These are phyloP conservation scores for Meyerozyma smithsonii DNA, from an alignment of 1,139 yeast species.

Conservation along the genomic window DNA sequence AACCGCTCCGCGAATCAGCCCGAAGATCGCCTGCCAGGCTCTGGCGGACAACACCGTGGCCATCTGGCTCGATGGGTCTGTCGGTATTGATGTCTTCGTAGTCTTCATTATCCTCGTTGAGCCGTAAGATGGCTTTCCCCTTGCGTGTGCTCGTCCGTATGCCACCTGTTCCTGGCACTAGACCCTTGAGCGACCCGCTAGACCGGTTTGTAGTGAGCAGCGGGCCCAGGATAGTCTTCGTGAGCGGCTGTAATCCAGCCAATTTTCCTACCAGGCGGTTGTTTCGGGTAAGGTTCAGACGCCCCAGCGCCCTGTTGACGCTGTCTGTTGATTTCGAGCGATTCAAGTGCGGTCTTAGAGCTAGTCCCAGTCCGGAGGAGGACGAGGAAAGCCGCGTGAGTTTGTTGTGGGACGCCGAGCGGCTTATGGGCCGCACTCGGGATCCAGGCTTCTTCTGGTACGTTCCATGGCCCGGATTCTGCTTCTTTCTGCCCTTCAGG, in stretches of 20 bases:
- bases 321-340: conserved; percentile 45
- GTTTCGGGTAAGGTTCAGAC: conserved; percentile 27
- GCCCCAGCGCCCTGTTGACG: conserved; percentile 20
- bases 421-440: conserved; percentile 7
- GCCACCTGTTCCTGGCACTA: background rate
- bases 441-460: background rate
- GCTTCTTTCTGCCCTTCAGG: background rate
- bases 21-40: background rate
- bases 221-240: conserved; percentile 21
- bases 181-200: background rate
- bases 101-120: conserved; percentile 21
- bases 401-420: conserved; percentile 35
- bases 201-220: conserved; percentile 1
- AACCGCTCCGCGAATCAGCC: background rate
- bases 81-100: conserved; percentile 11
- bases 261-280: conserved; percentile 36
- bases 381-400: conserved; percentile 17
- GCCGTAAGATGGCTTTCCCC: conserved; percentile 36
- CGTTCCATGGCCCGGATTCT: background rate
- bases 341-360: conserved; percentile 29
- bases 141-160: conserved; percentile 28
- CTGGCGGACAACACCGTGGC: background rate
- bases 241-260: conserved; percentile 35
- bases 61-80: too few relatives aligned
- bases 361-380: conserved; percentile 11